Evolutionary conservation across 345 rosid species (phyloP).

Genomic region (Camelina neglecta): DNA sequence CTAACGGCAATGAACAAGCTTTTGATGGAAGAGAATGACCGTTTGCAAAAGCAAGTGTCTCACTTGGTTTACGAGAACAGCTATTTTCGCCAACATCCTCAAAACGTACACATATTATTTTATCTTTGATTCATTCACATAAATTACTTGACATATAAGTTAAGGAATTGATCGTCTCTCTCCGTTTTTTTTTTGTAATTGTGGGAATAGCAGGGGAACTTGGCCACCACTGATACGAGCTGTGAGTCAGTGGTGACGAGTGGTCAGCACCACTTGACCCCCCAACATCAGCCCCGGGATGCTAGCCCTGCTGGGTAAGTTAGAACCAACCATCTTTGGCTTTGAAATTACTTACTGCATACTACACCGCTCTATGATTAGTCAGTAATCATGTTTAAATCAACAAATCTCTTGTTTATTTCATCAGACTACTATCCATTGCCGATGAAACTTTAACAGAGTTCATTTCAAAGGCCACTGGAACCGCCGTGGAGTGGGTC

Average conservation of each 20-base stretch:
- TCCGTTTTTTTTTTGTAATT: background rate
- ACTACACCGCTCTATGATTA: background rate
- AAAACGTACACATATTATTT: slow-evolving; percentile 52
- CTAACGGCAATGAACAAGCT: slow-evolving; percentile 96
- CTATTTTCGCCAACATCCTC: slow-evolving; percentile 86
- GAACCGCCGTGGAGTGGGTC: slow-evolving; percentile 99
- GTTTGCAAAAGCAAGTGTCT: slow-evolving; percentile 97
- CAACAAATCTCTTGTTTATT: slow-evolving; percentile 9
- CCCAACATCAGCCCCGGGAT: slow-evolving; percentile 93
- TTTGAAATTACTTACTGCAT: background rate
- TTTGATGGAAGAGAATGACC: slow-evolving; percentile 98
- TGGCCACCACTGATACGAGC: slow-evolving; percentile 86
- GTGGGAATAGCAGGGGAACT: slow-evolving; percentile 50
- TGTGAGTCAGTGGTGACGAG: slow-evolving; percentile 96
- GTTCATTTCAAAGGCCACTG: slow-evolving; percentile 99
- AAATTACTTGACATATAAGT: slow-evolving; percentile 11
- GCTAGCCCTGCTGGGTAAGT: slow-evolving; percentile 99
- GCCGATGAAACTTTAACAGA: slow-evolving; percentile 99
- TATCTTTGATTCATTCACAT: slow-evolving; percentile 21
- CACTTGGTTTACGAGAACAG: slow-evolving; percentile 96
- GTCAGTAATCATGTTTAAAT: background rate
- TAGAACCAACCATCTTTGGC: background rate
- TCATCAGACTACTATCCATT: slow-evolving; percentile 70
- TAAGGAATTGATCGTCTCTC: slow-evolving; percentile 19
- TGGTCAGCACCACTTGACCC: slow-evolving; percentile 75